Evolutionary conservation across 768 basidiomycete genomes (phyloP), one percentile per base, ranked within the genome.

Genomic region (Trametes maxima): DNA sequence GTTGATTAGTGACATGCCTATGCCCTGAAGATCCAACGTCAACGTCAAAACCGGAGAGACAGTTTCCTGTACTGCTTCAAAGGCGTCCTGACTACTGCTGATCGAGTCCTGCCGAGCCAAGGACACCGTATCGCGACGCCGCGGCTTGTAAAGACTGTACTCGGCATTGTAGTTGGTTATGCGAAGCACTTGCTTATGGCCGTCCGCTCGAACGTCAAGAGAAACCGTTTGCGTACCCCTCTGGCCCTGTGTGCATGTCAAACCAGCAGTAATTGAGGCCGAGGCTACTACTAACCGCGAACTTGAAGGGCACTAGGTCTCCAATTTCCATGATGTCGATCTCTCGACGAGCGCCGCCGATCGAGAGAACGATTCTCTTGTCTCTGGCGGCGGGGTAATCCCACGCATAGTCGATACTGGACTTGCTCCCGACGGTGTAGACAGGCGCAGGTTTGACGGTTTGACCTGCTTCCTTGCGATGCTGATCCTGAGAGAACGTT

Each of bases 301-400:
- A 92, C 72, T 85, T 92, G 80, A 95, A 95, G 1, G 97, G 97
- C 13, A 92, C 74, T 6, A 96, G 82, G 65, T 90, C 84, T 25
- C 97, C 97, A 21, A 99, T 98, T 73, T 98, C 97, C 87, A 96
- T 88, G 62, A 96, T 88, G 70, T 98, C 96, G 52, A 98, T 78
- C 21, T 80, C 73, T 28, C 92, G 83, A 12, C 82, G 83, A 54
- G 83, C 75, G 22, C 82, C 82, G 44, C 86, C 87, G 50, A 87
- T 80, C 11, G 73, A 72, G 21, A 99, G 77, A 37, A 85, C 72
- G 24, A 99, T 78, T 64, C 85, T 87, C 76, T 96, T 98, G 66
- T 90, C 87, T 47, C 79, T 78, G 1, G 88, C 87, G 2, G 94
- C 91, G 7, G 97, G 97, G 60, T 82, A 85, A 70, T 99, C 97